Evolutionary conservation across 2,329 filamentous ascomycete genomes (phyloP), one percentile per base, ranked within the genome.

Genomic region (Pseudogymnoascus sp.): DNA sequence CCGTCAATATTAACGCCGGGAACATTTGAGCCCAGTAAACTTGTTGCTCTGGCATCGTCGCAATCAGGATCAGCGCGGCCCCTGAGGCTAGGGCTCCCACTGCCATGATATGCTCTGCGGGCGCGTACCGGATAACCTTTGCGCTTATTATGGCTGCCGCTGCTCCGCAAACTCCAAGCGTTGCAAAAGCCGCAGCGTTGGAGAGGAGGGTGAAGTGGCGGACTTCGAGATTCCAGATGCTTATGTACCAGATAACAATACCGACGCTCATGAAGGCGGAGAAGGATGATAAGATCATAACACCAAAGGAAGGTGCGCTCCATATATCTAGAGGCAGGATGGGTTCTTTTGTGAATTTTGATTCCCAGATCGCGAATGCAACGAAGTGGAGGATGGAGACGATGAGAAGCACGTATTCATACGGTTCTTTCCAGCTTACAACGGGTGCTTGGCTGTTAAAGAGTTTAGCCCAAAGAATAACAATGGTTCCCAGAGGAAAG

Each of bases 291-390:
- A 67, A 4, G 7, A 67, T 59, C 10, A 69, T 35, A 5, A 66
- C 31, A 11, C 64, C 42, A 50, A 70, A 66, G 1, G 67, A 70
- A 7, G 65, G 67, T 17, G 65, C 67, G 5, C 33, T 67, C 64
- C 65, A 70, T n/a, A 70, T 68, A 21, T 68, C 62, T 26, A 70
- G 64, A 15, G 68, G 69, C 9, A 70, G 46, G 10, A 70, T 69
- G 7, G 68, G 67, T 1, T 62, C 19, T n/a, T 59, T 65, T 10
- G 67, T 65, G 23, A 63, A 64, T 44, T 62, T 63, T 3, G 50
- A 44, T 62, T 68, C 68, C 65, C 66, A 69, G 35, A 67, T 23
- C 11, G 53, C 40, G 44, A 70, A 70, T 10, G 40, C 33, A 9
- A 31, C 37, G 38, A 67, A 63, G 19, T 64, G 46, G 6, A 65